Percentiles rank a stretch among this genome's conserved stretches.
These are phyloP conservation scores for Madurella mycetomatis DNA, from an alignment of 2,329 filamentous ascomycete genomes.

Conservation along the genomic window DNA sequence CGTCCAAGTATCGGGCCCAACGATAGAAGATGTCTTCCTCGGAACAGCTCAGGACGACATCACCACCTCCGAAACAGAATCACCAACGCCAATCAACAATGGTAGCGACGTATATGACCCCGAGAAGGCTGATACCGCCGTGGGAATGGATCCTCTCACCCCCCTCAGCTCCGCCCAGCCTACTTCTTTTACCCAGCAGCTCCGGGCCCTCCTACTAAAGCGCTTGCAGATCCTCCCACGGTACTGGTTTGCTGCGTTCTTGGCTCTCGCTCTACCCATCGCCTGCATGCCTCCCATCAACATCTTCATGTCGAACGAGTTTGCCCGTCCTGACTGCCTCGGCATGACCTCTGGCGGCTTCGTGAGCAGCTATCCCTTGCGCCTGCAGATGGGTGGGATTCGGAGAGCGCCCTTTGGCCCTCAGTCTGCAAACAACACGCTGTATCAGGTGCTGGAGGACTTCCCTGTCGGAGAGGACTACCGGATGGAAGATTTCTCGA, in stretches of 20 bases:
- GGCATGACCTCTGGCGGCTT: neutral
- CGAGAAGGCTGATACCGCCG: neutral
- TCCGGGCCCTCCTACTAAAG: slow-evolving; percentile 22
- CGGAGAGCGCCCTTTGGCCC: slow-evolving; percentile 8
- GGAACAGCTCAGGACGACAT: slow-evolving; percentile 25
- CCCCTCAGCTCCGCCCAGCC: slow-evolving; percentile 13
- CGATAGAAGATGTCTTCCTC: slow-evolving; percentile 34
- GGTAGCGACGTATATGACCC: neutral
- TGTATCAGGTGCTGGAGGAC: slow-evolving; percentile 7
- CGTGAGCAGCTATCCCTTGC: neutral
- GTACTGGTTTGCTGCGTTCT: slow-evolving; percentile 23
- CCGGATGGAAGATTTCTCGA: slow-evolving; percentile 18
- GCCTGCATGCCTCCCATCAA: slow-evolving; percentile 20
- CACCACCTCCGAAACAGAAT: neutral
- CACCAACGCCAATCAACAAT: no score
- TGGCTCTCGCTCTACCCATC: slow-evolving; percentile 21
- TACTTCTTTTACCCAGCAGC: slow-evolving; percentile 19
- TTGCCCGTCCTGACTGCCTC: slow-evolving; percentile 8
- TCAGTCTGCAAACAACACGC: slow-evolving; percentile 1
- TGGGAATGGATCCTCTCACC: neutral
- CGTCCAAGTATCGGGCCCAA: slow-evolving; percentile 30
- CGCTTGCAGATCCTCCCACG: slow-evolving; percentile 21
- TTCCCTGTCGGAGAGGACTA: slow-evolving; percentile 11
- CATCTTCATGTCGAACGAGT: slow-evolving; percentile 8
- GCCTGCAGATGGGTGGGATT: neutral